Evolutionary conservation across 2,329 filamentous ascomycete species (phyloP), one percentile per base, ranked within the genome.

Genomic region (Penicillium brasilianum): DNA sequence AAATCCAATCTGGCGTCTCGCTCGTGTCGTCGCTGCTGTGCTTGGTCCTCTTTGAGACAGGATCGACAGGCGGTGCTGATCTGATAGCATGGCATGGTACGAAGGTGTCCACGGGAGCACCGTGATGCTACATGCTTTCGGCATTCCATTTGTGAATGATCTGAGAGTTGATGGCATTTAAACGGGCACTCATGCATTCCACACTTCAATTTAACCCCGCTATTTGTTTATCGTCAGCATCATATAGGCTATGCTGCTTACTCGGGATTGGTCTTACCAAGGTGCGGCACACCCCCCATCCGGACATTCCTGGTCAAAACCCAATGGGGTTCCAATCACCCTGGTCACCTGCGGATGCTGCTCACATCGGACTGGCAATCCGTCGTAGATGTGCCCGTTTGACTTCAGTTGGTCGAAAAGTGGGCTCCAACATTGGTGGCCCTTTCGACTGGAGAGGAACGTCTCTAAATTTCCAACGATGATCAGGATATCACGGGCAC

Each of bases 381-480:
- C 89, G 56, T 88, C 83, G 54, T 85, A 84, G 0, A 91, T 66
- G 48, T 84, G 81, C 0, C 78, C 76, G 1, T 81, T 78, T 0
- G 76, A 66, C 53, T 84, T 85, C 20, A 93, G 66, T 0, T 82
- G 70, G 0, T 85, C 74, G 39, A 92, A 84, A 28, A 90, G 83
- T 18, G 0, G 80, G 80, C 0, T 65, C 65, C 89, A 89, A 92
- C 0, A 84, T 74, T 0, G 78, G 72, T 41, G 78, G 80, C 1
- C 87, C 87, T 69, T 87, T 88, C 80, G 80, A 64, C 83, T 85
- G 1, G 79, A 76, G 68, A 85, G 81, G 65, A 92, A 92, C 0
- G 90, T 93, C 0, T 84, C 76, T 57, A 86, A 82, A 68, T 91
- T 91, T 0, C 90, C 89, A 46, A 92, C 84, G 65, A 93, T 79